Base-by-base conservation (phyloP, 495 filamentous ascomycete genomes). In the Podospora sp. region DNA sequence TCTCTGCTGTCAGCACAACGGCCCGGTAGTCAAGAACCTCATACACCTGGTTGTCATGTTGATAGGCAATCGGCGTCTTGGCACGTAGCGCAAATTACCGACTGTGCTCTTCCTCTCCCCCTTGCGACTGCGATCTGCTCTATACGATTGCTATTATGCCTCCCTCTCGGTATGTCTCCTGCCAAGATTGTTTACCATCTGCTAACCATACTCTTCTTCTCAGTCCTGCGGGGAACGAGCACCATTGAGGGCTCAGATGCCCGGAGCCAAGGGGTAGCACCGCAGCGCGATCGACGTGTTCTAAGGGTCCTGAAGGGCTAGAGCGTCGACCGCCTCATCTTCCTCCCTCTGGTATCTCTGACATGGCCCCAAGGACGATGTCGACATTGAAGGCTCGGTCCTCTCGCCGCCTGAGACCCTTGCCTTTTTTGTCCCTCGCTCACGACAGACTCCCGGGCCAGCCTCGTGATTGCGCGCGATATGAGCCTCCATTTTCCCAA, bases 21-120 rank as follows among this genome's bases (percentile, higher is more conserved):
- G 55, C 46, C 62, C 22, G 25, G 61, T 52, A 46, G 21, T 51
- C 25, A 33, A 53, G 22, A 59, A 51, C 46, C 29, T 66, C 62
- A 33, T 21, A 61, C 24, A 35, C 7, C 26, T 59, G 25, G 14
- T 6, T 65, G 29, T 21, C 52, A 21, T 70, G 25, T 35, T 58
- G 65, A 66, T 69, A 53, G 27, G 26, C 69, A 60, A 26, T 65
- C 73, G 73, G 73, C 73, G 65, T 65, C 73, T 75, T 75, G 69
- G 71, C 73, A 63, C 33, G 14, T 35, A 20, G 26, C 16, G 56
- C 70, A 75, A 75, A 75, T 75, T 73, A 75, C 73, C 73, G 73
- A 73, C 24, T 22, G 33, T 50, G 35, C 25, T 27, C 25, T 36
- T 58, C 29, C 4, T 24, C 50, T 46, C 14, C 11, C 40, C 11